Evolutionary conservation across 768 basidiomycete species (phyloP).

Genomic region (Neoboletus magnificus): DNA sequence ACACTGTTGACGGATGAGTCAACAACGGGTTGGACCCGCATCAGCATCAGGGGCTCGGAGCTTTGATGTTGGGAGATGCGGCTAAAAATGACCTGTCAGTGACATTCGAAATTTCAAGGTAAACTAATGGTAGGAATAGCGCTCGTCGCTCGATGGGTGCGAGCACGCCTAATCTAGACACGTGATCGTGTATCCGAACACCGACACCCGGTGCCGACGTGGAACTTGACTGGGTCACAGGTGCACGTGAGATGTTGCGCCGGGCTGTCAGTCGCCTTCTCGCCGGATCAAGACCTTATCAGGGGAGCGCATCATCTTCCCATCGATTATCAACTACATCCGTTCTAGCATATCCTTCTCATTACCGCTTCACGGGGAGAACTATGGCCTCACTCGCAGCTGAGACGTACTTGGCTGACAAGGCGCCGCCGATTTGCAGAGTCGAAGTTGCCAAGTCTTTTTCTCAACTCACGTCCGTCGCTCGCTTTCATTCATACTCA

Average conservation of each 20-base stretch:
- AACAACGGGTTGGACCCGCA: too few species aligned
- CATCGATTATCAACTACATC: slow-evolving; percentile 12
- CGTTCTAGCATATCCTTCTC: neutral
- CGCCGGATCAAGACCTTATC: slow-evolving; percentile 12
- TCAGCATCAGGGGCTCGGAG: too few species aligned
- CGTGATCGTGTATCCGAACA: neutral
- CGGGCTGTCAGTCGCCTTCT: slow-evolving; percentile 3
- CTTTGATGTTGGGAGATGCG: too few species aligned
- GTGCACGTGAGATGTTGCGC: slow-evolving; percentile 7
- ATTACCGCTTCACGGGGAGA: slow-evolving; percentile 3
- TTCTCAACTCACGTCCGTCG: slow-evolving; percentile 55
- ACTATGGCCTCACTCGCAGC: slow-evolving; percentile 36
- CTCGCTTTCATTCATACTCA: neutral
- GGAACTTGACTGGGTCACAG: neutral
- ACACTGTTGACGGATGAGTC: too few species aligned
- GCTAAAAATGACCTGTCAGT: too few species aligned
- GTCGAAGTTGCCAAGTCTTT: slow-evolving; percentile 69
- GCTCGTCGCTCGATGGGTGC: too few species aligned
- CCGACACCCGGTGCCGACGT: slow-evolving; percentile 12
- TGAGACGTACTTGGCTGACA: slow-evolving; percentile 75
- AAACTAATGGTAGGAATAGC: too few species aligned
- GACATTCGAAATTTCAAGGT: too few species aligned
- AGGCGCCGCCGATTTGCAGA: slow-evolving; percentile 69
- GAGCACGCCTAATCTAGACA: neutral
- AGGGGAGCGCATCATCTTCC: neutral